Evolutionary conservation across 1,284 basidiomycete species (phyloP).

Genomic region (Trametes versicolor): DNA sequence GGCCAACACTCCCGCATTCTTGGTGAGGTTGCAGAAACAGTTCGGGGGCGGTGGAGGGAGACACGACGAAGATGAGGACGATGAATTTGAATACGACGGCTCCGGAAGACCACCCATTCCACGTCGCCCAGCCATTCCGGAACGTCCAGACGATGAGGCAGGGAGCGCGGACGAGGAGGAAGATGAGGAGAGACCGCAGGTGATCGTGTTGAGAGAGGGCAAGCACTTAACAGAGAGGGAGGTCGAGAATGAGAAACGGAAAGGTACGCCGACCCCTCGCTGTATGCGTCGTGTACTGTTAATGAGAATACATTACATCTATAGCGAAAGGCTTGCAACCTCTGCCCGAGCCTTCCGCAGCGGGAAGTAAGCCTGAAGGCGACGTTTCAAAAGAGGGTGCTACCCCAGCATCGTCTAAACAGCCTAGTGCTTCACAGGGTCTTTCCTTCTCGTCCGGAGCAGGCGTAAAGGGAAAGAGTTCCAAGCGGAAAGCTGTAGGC

Average conservation of each 20-base stretch:
- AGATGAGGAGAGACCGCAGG: conserved; percentile 84
- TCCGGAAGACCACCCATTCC: conserved; percentile 79
- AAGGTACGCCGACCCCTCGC: conserved; percentile 60
- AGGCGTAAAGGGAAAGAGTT: conserved; percentile 40
- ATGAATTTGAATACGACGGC: conserved; percentile 58
- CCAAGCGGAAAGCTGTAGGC: conserved; percentile 54
- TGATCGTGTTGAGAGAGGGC: conserved; percentile 86
- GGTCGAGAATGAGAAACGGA: conserved; percentile 78
- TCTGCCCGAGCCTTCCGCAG: conserved; percentile 46
- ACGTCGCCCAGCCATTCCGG: conserved; percentile 75
- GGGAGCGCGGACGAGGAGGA: conserved; percentile 81
- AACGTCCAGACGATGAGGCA: conserved; percentile 74
- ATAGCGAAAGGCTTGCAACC: conserved; percentile 60
- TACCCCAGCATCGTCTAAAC: conserved; percentile 21
- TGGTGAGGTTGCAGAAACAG: conserved; percentile 40
- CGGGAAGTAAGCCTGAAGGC: conserved; percentile 25
- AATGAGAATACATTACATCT: neutral
- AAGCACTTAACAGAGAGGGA: conserved; percentile 83
- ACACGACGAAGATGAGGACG: conserved; percentile 37
- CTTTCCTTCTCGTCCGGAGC: conserved; percentile 56
- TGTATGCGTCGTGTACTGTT: conserved; percentile 1
- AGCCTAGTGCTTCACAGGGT: conserved; percentile 29
- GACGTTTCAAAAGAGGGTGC: conserved; percentile 22
- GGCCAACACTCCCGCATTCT: conserved; percentile 41
- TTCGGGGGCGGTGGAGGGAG: conserved; percentile 21